Percentiles rank a stretch among this genome's conserved stretches.
These are phyloP conservation scores for Trichosporon coremiiforme DNA, from an alignment of 1,284 basidiomycete genomes.

Conservation along the genomic window DNA sequence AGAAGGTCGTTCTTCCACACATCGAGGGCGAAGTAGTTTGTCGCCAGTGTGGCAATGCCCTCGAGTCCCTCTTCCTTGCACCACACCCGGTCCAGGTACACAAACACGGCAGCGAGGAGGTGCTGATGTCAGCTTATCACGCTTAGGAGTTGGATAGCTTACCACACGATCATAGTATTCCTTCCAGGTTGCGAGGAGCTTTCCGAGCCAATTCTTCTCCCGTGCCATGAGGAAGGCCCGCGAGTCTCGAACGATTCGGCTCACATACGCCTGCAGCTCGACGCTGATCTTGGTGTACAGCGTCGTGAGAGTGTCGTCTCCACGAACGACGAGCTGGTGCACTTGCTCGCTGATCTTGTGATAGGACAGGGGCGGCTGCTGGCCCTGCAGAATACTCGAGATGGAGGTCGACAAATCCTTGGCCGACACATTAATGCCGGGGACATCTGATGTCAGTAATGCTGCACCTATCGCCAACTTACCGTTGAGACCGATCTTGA, in stretches of 20 bases:
- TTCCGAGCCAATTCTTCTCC: slow-evolving; percentile 40
- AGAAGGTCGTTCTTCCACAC: slow-evolving; percentile 63
- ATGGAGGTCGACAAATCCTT: slow-evolving; percentile 23
- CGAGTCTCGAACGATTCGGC: slow-evolving; percentile 37
- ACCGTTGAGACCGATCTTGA: slow-evolving; percentile 37
- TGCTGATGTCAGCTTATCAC: slow-evolving; percentile 30
- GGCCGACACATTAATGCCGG: not conserved
- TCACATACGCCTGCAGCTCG: slow-evolving; percentile 34
- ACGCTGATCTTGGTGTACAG: slow-evolving; percentile 37
- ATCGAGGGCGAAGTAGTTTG: slow-evolving; percentile 60
- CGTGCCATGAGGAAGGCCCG: slow-evolving; percentile 38
- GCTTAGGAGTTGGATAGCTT: slow-evolving; percentile 12
- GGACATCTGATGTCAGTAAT: not conserved
- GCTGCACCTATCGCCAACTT: not conserved
- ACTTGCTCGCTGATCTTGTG: slow-evolving; percentile 39
- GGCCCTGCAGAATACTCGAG: slow-evolving; percentile 36
- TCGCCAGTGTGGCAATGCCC: slow-evolving; percentile 47
- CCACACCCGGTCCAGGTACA: slow-evolving; percentile 54
- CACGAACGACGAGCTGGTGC: slow-evolving; percentile 35
- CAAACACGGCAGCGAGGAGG: slow-evolving; percentile 48
- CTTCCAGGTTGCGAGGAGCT: slow-evolving; percentile 39
- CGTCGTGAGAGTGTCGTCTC: slow-evolving; percentile 26
- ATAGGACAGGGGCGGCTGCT: slow-evolving; percentile 36
- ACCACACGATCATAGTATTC: slow-evolving; percentile 39
- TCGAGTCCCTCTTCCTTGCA: slow-evolving; percentile 37